These are phyloP conservation scores for Rubia yunnanensis DNA, from an alignment of 257 asterid genomes.

Conservation along the genomic window DNA sequence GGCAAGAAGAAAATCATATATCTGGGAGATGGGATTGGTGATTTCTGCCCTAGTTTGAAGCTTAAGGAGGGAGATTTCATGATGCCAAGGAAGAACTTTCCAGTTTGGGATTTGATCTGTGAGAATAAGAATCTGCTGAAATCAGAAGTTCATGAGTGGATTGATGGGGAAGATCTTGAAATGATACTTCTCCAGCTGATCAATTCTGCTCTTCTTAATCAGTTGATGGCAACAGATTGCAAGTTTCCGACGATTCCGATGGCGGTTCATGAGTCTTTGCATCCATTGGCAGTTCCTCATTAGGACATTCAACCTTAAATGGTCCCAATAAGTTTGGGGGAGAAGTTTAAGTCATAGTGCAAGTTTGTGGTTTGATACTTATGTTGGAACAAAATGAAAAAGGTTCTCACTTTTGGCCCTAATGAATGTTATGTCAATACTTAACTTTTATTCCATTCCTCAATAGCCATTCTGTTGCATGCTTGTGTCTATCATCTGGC, in stretches of 20 bases:
- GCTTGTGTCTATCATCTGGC: no score
- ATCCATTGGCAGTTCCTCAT: conserved; percentile 17
- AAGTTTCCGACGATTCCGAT: conserved; percentile 12
- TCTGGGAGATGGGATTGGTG: conserved; percentile 71
- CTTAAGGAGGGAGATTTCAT: conserved; percentile 38
- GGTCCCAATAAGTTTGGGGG: background rate
- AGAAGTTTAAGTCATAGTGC: no score
- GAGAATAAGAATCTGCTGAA: conserved; percentile 28
- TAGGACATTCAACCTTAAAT: no score
- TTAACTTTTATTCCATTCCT: no score
- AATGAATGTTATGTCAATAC: no score
- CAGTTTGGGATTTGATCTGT: conserved; percentile 59
- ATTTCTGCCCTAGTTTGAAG: conserved; percentile 49
- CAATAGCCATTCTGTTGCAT: no score
- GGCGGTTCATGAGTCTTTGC: conserved; percentile 12
- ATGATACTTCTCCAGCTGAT: conserved; percentile 28
- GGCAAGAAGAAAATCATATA: conserved; percentile 55
- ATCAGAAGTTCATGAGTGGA: conserved; percentile 53
- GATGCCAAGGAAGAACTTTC: conserved; percentile 79
- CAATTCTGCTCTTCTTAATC: conserved; percentile 23
- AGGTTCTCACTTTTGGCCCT: no score
- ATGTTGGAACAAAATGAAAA: no score
- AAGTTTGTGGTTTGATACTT: no score
- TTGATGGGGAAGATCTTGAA: conserved; percentile 51
- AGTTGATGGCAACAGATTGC: conserved; percentile 13